A percentile compares a stretch with the other conserved stretches of the same genome.
Conservation (phyloP, 2,329 filamentous ascomycete species). For the Aureobasidium sp. region DNA sequence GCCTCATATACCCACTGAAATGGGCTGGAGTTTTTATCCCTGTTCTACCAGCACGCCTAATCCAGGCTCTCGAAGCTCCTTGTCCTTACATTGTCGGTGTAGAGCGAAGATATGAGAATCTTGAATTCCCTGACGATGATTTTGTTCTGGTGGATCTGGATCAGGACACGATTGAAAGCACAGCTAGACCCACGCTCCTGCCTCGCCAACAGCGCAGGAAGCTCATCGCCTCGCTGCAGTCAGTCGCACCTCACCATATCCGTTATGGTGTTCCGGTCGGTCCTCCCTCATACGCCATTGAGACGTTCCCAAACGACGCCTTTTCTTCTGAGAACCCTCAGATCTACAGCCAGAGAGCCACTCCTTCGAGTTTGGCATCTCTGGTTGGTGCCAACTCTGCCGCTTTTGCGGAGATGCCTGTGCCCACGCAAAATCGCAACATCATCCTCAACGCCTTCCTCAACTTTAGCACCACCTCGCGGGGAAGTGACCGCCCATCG, state of each 20-base stretch:
- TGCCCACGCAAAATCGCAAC: slow-evolving; percentile 45
- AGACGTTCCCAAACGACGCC: slow-evolving; percentile 83
- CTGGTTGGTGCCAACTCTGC: slow-evolving; percentile 86
- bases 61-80: slow-evolving; percentile 87
- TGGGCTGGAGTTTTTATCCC: slow-evolving; percentile 96
- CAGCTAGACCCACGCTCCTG: slow-evolving; percentile 65
- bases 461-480: slow-evolving; percentile 60
- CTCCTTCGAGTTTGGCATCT: slow-evolving; percentile 68
- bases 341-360: slow-evolving; percentile 67
- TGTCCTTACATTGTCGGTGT: slow-evolving; percentile 97
- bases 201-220: slow-evolving; percentile 88
- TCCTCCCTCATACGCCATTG: slow-evolving; percentile 84
- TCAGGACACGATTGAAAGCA: slow-evolving; percentile 81
- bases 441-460: slow-evolving; percentile 90
- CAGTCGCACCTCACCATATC: slow-evolving; percentile 83
- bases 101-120: slow-evolving; percentile 80
- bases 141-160: slow-evolving; percentile 94
- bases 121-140: slow-evolving; percentile 86
- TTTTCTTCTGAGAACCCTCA: slow-evolving; percentile 81
- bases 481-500: slow-evolving; percentile 62
- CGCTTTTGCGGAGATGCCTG: slow-evolving; percentile 56
- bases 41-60: slow-evolving; percentile 74
- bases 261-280: slow-evolving; percentile 81
- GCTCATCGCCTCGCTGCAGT: slow-evolving; percentile 76
- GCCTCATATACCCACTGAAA: slow-evolving; percentile 79